Conservation (phyloP, 2,329 filamentous ascomycete genomes). For the Beauveria australis region DNA sequence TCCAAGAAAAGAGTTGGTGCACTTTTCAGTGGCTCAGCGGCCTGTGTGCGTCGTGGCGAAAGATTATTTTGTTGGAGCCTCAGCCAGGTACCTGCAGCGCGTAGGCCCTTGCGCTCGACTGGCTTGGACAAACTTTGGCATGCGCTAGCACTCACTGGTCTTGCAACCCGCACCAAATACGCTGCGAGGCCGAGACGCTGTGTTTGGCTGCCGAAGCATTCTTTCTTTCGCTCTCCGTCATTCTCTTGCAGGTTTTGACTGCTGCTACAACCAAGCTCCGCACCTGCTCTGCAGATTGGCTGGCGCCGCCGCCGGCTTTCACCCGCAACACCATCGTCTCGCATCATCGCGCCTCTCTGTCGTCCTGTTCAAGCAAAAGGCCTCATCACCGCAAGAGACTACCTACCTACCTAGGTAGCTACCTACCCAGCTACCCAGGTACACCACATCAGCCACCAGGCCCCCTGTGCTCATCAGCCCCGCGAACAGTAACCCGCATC, state of each 20-base stretch:
- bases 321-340: neutral
- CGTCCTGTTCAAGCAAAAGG: neutral
- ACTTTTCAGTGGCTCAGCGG: neutral
- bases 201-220: neutral
- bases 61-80: no score
- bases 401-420: neutral
- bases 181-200: neutral
- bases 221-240: neutral
- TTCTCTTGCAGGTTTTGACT: neutral
- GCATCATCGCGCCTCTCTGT: neutral
- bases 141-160: neutral
- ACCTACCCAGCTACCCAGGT: neutral
- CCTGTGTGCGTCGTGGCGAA: neutral
- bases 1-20: neutral
- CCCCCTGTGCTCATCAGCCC: neutral
- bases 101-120: neutral
- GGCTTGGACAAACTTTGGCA: neutral
- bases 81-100: neutral
- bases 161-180: neutral
- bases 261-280: neutral
- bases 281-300: neutral
- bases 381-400: neutral
- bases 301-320: neutral
- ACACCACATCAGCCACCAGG: neutral
- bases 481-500: slow-evolving; percentile 2